Evolutionary conservation across 805 yeast genomes (phyloP).

Genomic region (Schwanniomyces vanrijiae): DNA sequence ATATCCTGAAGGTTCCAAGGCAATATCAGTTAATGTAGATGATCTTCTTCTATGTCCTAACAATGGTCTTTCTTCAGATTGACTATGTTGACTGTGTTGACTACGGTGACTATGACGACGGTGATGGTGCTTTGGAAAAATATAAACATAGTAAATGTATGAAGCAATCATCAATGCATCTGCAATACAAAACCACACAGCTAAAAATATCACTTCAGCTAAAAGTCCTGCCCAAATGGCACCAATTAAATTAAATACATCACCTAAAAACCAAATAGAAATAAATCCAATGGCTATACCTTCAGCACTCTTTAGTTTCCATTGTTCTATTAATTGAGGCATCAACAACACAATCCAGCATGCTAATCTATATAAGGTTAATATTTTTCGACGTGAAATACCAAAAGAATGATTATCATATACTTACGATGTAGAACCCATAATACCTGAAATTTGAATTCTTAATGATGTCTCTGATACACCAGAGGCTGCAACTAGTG

Average conservation of each 20-base stretch:
- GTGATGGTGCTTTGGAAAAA: conserved; percentile 41
- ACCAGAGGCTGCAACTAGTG: background rate
- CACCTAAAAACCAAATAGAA: conserved; percentile 71
- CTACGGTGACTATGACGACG: conserved; percentile 11
- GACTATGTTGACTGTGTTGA: conserved; percentile 16
- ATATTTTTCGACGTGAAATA: background rate
- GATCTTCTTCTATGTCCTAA: conserved; percentile 46
- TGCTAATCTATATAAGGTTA: conserved; percentile 47
- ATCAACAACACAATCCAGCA: conserved; percentile 77
- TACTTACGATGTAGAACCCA: conserved; percentile 63
- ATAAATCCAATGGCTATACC: conserved; percentile 73
- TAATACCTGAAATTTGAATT: conserved; percentile 54
- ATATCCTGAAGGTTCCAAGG: conserved; percentile 46
- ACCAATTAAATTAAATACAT: conserved; percentile 65
- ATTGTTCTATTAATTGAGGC: conserved; percentile 80
- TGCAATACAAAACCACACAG: conserved; percentile 75
- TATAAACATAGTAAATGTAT: conserved; percentile 54
- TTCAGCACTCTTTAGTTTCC: conserved; percentile 72
- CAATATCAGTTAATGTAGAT: conserved; percentile 51
- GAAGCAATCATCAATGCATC: conserved; percentile 59
- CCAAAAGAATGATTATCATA: background rate
- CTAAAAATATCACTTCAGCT: conserved; percentile 68
- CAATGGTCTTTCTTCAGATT: conserved; percentile 29
- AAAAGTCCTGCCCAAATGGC: conserved; percentile 68
- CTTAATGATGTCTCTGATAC: conserved; percentile 21